Evolutionary conservation across 2,329 filamentous ascomycete species (phyloP).

Genomic region (Decorospora gaudefroyi): DNA sequence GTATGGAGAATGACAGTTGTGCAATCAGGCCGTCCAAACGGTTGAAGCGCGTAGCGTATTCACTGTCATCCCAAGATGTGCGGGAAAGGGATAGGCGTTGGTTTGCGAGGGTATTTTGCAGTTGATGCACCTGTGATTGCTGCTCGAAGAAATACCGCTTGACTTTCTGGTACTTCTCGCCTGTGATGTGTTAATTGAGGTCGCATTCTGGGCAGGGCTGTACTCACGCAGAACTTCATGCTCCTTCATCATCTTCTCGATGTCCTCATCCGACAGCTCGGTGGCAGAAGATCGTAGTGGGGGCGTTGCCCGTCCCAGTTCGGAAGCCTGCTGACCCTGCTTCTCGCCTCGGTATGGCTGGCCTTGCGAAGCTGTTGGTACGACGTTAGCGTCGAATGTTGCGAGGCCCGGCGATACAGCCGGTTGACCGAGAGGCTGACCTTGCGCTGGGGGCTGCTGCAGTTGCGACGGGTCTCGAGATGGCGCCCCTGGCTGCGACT

Average conservation of each 20-base stretch:
- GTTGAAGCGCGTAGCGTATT: slow-evolving; percentile 87
- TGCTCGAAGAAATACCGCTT: slow-evolving; percentile 98
- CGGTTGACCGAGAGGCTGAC: slow-evolving; percentile 45
- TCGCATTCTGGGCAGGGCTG: neutral
- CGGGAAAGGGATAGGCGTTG: slow-evolving; percentile 93
- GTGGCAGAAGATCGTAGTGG: slow-evolving; percentile 49
- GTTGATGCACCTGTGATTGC: slow-evolving; percentile 83
- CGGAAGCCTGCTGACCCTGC: slow-evolving; percentile 34
- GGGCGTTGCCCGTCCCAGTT: slow-evolving; percentile 52
- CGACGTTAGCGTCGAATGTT: slow-evolving; percentile 53
- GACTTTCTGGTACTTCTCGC: slow-evolving; percentile 96
- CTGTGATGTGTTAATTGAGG: slow-evolving; percentile 52
- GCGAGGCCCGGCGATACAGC: slow-evolving; percentile 47
- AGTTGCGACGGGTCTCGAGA: slow-evolving; percentile 45
- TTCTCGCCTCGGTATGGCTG: slow-evolving; percentile 51
- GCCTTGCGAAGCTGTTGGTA: slow-evolving; percentile 52
- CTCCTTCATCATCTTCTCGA: slow-evolving; percentile 54
- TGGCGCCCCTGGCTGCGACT: slow-evolving; percentile 37
- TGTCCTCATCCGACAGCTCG: slow-evolving; percentile 55
- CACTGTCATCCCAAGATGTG: slow-evolving; percentile 91
- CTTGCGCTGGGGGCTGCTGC: slow-evolving; percentile 43
- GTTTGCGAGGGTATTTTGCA: slow-evolving; percentile 97
- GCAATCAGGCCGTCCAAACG: slow-evolving; percentile 92
- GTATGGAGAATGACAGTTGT: slow-evolving; percentile 92
- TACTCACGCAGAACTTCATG: slow-evolving; percentile 56